These are phyloP conservation scores for Coemansia sp. DNA, from an alignment of 192 early-diverging fungal genomes.

Conservation along the genomic window DNA sequence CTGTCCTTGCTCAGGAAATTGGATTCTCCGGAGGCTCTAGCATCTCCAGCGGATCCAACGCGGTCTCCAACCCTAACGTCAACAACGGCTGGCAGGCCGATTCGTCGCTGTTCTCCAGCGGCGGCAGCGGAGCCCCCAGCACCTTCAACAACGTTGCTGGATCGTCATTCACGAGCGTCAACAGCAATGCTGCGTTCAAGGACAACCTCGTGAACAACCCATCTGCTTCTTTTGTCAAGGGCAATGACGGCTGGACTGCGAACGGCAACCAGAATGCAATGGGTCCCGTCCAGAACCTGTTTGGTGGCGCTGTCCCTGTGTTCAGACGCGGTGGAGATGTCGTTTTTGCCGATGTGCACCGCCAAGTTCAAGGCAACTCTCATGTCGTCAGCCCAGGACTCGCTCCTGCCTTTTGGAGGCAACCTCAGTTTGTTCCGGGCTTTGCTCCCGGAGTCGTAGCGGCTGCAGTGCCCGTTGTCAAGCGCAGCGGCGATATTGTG, in stretches of 20 bases:
- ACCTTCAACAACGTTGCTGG: conserved; percentile 51
- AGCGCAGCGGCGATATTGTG: conserved; percentile 39
- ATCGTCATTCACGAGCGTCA: conserved; percentile 49
- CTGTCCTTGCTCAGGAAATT: conserved; percentile 42
- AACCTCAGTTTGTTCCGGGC: conserved; percentile 13
- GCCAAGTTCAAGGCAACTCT: conserved; percentile 21
- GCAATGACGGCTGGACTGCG: conserved; percentile 55
- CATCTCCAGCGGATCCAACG: conserved; percentile 42
- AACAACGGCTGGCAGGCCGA: conserved; percentile 56
- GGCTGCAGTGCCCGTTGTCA: conserved; percentile 15
- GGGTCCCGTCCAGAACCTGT: conserved; percentile 52
- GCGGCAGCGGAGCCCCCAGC: conserved; percentile 14
- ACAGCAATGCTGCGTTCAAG: conserved; percentile 49
- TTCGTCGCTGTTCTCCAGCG: conserved; percentile 29
- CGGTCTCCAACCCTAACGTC: conserved; percentile 51
- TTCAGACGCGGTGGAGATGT: conserved; percentile 45
- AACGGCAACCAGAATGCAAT: conserved; percentile 51
- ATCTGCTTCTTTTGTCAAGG: conserved; percentile 31
- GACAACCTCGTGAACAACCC: conserved; percentile 57
- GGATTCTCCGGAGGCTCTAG: conserved; percentile 42
- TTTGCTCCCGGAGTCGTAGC: conserved; percentile 4
- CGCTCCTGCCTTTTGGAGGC: conserved; percentile 9
- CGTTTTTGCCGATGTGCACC: conserved; percentile 51
- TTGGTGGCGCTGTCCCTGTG: conserved; percentile 23
- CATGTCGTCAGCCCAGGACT: conserved; percentile 23